Conservation (phyloP, 1,284 basidiomycete species). For the Caloboletus firmus region DNA sequence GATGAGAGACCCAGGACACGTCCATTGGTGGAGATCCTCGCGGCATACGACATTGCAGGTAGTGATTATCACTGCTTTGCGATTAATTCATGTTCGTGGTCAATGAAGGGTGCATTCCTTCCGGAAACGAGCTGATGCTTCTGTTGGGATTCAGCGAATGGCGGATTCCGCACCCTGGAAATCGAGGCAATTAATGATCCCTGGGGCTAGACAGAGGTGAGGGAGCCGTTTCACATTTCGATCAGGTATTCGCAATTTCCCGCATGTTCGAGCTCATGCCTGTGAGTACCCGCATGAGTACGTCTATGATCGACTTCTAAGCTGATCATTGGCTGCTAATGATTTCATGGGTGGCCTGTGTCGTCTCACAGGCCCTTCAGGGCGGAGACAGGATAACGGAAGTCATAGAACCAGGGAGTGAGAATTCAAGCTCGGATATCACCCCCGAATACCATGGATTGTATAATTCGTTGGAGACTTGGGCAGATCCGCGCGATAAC, state of each 20-base stretch:
- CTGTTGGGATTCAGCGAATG: conserved; percentile 41
- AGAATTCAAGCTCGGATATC: conserved; percentile 21
- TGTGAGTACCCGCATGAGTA: conserved; percentile 35
- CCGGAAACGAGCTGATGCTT: conserved; percentile 41
- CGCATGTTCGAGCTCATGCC: conserved; percentile 35
- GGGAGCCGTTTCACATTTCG: conserved; percentile 41
- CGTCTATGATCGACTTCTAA: conserved; percentile 8
- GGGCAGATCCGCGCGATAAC: conserved; percentile 27
- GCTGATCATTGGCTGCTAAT: neutral
- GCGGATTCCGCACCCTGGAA: conserved; percentile 34
- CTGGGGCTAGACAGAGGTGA: conserved; percentile 34
- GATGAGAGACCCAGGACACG: conserved; percentile 40
- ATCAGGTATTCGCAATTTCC: conserved; percentile 49
- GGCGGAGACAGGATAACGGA: conserved; percentile 6
- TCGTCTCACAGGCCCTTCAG: conserved; percentile 25
- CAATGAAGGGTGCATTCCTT: conserved; percentile 39
- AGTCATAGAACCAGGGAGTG: conserved; percentile 9
- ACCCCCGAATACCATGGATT: conserved; percentile 26
- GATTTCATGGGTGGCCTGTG: conserved; percentile 19
- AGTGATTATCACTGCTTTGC: conserved; percentile 7
- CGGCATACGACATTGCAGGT: conserved; percentile 49
- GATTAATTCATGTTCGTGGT: conserved; percentile 15
- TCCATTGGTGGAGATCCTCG: conserved; percentile 46
- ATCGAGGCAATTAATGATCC: conserved; percentile 20
- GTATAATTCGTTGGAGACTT: conserved; percentile 29